phyloP scores from a whole-genome alignment of 139 green algal species.

The Tetraselmis chui region DNA sequence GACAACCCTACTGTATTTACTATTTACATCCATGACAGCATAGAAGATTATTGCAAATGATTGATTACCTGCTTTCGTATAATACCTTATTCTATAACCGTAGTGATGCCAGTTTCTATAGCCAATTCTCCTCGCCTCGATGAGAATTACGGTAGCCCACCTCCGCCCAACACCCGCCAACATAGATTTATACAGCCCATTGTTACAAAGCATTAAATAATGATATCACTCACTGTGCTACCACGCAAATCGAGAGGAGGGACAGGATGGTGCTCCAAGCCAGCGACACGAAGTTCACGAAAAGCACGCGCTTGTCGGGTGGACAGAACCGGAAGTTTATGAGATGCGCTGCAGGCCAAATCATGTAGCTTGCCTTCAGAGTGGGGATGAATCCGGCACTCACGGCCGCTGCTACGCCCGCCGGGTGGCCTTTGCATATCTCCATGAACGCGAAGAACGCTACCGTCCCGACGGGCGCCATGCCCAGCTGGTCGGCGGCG shows the following conservation, averaged over 20 bases:
- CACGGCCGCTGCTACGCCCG: conserved; percentile 12
- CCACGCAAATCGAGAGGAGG: background rate
- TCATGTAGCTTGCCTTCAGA: conserved; percentile 40
- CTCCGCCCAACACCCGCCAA: too few relatives aligned
- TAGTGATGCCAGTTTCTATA: too few relatives aligned
- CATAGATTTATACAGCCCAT: too few relatives aligned
- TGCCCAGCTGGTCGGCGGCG: conserved; percentile 40
- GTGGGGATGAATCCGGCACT: conserved; percentile 15
- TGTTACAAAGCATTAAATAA: too few relatives aligned
- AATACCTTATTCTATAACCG: too few relatives aligned
- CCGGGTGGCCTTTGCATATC: conserved; percentile 41
- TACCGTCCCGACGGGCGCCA: conserved; percentile 39
- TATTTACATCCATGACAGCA: too few relatives aligned
- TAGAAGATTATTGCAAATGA: too few relatives aligned
- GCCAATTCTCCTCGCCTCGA: too few relatives aligned
- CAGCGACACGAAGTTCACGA: conserved; percentile 61
- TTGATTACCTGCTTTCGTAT: too few relatives aligned
- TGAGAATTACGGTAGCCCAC: too few relatives aligned
- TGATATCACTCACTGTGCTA: too few relatives aligned
- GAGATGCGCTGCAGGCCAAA: conserved; percentile 65
- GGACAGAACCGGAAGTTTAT: conserved; percentile 79
- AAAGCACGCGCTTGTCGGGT: conserved; percentile 66
- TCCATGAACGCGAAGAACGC: conserved; percentile 42
- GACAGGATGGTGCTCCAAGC: background rate
- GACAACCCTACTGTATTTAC: too few relatives aligned